phyloP scores from a whole-genome alignment of 768 basidiomycete genomes.

The Pleurotus djamor region DNA sequence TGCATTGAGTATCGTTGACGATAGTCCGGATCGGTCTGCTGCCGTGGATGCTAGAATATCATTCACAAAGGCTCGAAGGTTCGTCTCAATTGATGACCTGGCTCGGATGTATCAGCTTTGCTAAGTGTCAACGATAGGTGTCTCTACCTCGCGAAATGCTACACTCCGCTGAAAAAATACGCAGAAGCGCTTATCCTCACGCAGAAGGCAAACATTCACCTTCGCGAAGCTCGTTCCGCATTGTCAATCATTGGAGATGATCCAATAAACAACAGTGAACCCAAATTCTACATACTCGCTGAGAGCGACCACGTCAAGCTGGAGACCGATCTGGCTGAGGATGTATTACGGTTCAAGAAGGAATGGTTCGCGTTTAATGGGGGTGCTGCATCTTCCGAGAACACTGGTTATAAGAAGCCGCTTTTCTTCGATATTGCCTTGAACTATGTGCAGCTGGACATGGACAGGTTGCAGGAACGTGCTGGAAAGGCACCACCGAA shows the following conservation, averaged over 20 bases:
- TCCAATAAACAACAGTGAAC: constrained; percentile 37
- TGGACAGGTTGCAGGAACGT: constrained; percentile 69
- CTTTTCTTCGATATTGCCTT: constrained; percentile 93
- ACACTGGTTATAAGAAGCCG: constrained; percentile 70
- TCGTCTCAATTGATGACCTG: constrained; percentile 11
- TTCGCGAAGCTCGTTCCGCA: constrained; percentile 67
- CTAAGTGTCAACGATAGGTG: constrained; percentile 73
- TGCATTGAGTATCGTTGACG: constrained; percentile 80
- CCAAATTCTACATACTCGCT: constrained; percentile 55
- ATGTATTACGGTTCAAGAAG: constrained; percentile 54
- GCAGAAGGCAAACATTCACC: constrained; percentile 68
- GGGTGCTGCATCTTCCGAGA: constrained; percentile 44
- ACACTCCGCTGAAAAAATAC: constrained; percentile 66
- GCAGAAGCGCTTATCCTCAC: constrained; percentile 71
- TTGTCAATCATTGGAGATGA: constrained; percentile 44
- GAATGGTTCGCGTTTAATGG: constrained; percentile 83
- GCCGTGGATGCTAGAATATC: constrained; percentile 76
- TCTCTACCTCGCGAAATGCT: constrained; percentile 74
- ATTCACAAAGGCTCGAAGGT: constrained; percentile 77
- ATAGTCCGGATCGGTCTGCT: constrained; percentile 78
- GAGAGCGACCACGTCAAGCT: constrained; percentile 41
- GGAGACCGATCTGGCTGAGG: constrained; percentile 46
- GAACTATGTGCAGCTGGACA: constrained; percentile 87
- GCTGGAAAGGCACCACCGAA: constrained; percentile 56
- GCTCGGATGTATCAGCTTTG: constrained; percentile 69